These are phyloP conservation scores for Malassezia nana DNA, from an alignment of 1,284 basidiomycete genomes.

Conservation along the genomic window DNA sequence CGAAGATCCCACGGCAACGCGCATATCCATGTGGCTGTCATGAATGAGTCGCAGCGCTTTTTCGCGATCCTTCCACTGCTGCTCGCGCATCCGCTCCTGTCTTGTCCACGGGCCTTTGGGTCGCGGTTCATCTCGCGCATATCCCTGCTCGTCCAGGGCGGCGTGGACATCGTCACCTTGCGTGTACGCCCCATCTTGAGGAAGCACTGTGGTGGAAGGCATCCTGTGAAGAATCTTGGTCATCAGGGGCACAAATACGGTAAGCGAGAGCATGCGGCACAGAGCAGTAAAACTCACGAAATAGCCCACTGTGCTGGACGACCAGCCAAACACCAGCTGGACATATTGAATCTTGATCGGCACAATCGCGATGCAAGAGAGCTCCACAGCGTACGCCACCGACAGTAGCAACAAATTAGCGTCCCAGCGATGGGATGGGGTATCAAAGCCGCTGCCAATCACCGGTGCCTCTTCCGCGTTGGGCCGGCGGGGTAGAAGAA, in stretches of 20 bases:
- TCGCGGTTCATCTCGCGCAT: background rate
- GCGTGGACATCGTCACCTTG: background rate
- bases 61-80: conserved; percentile 39
- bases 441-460: background rate
- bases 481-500: conserved; percentile 25
- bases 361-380: conserved; percentile 33
- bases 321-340: conserved; percentile 38
- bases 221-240: conserved; percentile 37
- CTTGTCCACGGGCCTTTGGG: background rate
- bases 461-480: conserved; percentile 36
- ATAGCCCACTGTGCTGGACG: conserved; percentile 31
- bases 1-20: conserved; percentile 18
- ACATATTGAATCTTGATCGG: conserved; percentile 43
- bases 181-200: conserved; percentile 2
- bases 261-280: conserved; percentile 34
- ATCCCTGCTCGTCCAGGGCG: conserved; percentile 7
- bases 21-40: conserved; percentile 41
- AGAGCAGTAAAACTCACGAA: conserved; percentile 38
- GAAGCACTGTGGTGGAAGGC: conserved; percentile 9
- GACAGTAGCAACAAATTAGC: conserved; percentile 39
- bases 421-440: conserved; percentile 21
- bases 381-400: conserved; percentile 37
- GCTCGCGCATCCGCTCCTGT: conserved; percentile 24
- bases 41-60: conserved; percentile 43
- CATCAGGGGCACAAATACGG: conserved; percentile 33